Conservation (phyloP, 306 rosid species). For the Mucuna pruriens region DNA sequence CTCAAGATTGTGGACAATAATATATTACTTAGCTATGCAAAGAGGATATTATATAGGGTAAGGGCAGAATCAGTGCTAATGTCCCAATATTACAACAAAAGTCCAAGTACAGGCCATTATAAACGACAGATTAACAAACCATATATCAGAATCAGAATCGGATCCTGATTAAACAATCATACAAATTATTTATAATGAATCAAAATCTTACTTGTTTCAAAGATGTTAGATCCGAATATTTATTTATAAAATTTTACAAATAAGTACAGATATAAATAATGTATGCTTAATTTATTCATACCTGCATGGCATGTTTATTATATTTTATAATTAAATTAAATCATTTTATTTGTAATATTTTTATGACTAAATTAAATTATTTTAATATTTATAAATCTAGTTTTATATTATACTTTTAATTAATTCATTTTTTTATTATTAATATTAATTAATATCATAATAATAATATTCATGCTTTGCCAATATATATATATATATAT, state of each 20-base stretch:
- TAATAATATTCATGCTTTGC: not conserved
- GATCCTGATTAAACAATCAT: not conserved
- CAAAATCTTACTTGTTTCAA: not conserved
- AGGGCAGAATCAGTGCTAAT: not conserved
- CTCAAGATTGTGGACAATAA: not conserved
- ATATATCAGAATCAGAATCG: not conserved
- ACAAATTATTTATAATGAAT: not conserved
- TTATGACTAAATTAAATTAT: not conserved
- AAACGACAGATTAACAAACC: not conserved
- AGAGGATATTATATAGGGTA: not conserved
- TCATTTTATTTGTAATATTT: not conserved
- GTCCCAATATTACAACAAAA: not conserved
- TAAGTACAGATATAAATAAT: not conserved
- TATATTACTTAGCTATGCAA: not conserved
- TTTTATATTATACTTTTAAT: not conserved
- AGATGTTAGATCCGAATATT: not conserved
- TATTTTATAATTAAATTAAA: not conserved
- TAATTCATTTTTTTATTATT: not conserved
- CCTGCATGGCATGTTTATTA: not conserved
- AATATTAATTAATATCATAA: not conserved
- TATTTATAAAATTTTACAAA: not conserved
- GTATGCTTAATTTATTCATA: not conserved
- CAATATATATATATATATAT: too few relatives aligned
- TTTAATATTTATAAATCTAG: not conserved
- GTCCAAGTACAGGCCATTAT: not conserved